Evolutionary conservation across 192 early-diverging fungal species (phyloP).

Genomic region (Backusella circina): DNA sequence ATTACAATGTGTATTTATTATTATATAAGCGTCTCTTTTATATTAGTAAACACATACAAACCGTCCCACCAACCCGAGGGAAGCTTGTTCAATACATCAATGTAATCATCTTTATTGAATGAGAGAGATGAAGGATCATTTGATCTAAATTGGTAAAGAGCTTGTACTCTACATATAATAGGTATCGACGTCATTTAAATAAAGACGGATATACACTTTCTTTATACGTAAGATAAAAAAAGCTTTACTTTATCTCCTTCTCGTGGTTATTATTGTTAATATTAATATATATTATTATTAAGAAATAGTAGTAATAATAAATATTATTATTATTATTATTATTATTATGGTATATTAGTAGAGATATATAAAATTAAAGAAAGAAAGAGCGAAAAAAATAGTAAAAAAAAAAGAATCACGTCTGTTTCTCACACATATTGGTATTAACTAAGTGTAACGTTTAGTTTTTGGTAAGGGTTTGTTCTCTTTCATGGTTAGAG

Average conservation of each 20-base stretch:
- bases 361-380: background rate
- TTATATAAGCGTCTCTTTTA: background rate
- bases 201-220: background rate
- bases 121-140: slow-evolving; percentile 75
- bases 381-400: background rate
- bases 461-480: background rate
- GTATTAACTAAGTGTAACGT: background rate
- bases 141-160: slow-evolving; percentile 85
- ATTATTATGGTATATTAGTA: background rate
- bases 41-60: slow-evolving; percentile 36
- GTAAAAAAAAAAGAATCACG: background rate
- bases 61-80: slow-evolving; percentile 99
- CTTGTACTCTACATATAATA: slow-evolving; percentile 47
- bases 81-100: slow-evolving; percentile 87
- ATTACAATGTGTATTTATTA: background rate
- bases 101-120: slow-evolving; percentile 82
- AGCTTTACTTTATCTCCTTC: background rate
- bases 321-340: no score
- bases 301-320: background rate
- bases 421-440: background rate
- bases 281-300: background rate
- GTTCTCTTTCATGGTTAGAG: background rate
- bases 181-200: slow-evolving; percentile 13
- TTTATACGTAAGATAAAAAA: background rate
- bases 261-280: background rate